Conservation (phyloP, 257 asterid genomes). For the Capsicum pubescens region DNA sequence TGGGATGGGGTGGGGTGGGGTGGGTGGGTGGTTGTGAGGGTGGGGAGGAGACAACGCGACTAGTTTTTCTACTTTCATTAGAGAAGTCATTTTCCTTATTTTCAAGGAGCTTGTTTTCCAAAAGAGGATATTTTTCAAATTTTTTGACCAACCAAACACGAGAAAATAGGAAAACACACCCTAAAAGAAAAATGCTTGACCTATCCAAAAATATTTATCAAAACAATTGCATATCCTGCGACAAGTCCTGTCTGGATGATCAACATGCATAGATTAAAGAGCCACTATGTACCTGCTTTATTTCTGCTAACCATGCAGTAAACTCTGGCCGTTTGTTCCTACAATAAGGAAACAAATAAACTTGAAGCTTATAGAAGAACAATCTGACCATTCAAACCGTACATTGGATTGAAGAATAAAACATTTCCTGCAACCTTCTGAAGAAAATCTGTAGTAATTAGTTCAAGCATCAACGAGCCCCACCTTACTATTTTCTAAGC, state of each 20-base stretch:
- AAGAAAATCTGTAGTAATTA: neutral
- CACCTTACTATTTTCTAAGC: too few species aligned
- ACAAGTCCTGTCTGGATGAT: neutral
- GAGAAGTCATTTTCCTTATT: too few species aligned
- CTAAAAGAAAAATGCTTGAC: neutral
- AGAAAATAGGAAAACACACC: too few species aligned
- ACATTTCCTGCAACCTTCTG: neutral
- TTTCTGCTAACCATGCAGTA: constrained; percentile 90
- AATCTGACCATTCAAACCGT: neutral
- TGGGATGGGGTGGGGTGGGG: too few species aligned
- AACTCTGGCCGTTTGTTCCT: constrained; percentile 98
- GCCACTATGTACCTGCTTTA: constrained; percentile 65
- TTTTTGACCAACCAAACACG: too few species aligned
- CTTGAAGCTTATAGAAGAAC: neutral
- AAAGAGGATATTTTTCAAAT: too few species aligned
- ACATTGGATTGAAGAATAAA: neutral
- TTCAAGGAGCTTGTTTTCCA: too few species aligned
- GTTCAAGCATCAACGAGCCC: neutral
- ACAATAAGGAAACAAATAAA: constrained; percentile 32
- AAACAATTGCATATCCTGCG: neutral
- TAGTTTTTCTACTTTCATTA: too few species aligned
- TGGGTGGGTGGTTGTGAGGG: too few species aligned
- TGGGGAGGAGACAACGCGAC: too few species aligned
- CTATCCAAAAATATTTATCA: neutral
- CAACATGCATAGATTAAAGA: constrained; percentile 14